Evolutionary conservation across 495 filamentous ascomycete species (phyloP), one percentile per base, ranked within the genome.

Genomic region (Trypethelium eluteriae): DNA sequence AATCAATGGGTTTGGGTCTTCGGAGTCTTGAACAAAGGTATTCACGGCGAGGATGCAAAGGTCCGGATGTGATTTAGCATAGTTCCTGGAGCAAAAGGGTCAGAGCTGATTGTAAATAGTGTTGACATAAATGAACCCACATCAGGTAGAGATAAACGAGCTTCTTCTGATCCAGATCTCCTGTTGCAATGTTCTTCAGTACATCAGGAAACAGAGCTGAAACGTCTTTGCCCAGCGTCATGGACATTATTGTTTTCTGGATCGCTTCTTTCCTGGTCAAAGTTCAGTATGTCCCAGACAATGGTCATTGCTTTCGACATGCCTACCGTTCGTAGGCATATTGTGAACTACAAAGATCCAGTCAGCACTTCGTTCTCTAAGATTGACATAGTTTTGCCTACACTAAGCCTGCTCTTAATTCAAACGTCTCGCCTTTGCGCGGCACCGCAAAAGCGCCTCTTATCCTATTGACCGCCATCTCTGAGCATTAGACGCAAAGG

Each of bases 1-100:
- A 70, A 99, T 91, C 5, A 99, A 83, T 2, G 94, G 94, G 75
- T 99, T 99, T 63, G 94, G 94, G 76, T 99, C 94, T 84, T 99
- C 94, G 9, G 94, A 92, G 74, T 99, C 94, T 83, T 99, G 94
- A 25, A 98, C 93, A 71, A 99, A 99, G 35, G 94, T 99, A 76
- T 99, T 99, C 70, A 99, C 94, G 70, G 94, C 94, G 68, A 99
- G 86, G 78, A 99, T 99, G 79, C 94, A 99, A 44, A 99, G 88
- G 74, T 99, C 94, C 16, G 94, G 94, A 77, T 99, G 94, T 62
- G 95, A 96, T 84, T 99, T 99, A 72, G 94, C 94, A 78, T 99
- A 99, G 79, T 99, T 99, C 93, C 92, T 96, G 50, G 36, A 1
- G 3, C 1, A 36, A 5, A n/a, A 9, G 32, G n/a, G 53, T 59